Base-by-base conservation (phyloP, 2,329 filamentous ascomycete species). In the Achaetomium macrosporum region DNA sequence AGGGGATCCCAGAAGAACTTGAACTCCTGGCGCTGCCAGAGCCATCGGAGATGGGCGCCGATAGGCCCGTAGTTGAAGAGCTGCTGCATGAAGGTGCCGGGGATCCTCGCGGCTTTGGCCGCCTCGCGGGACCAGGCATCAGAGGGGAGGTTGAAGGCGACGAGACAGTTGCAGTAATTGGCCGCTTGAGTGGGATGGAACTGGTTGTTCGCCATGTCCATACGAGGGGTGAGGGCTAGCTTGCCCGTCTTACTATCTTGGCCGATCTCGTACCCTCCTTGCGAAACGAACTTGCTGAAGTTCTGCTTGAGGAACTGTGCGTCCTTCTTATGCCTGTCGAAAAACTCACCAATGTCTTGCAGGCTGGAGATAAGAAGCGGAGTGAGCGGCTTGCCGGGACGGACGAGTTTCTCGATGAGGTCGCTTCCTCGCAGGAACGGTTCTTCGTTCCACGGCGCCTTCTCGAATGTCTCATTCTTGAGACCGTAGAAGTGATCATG, bases 1-100 rank as follows among this genome's bases (percentile, higher is more conserved):
- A 35, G 40, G 5, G 57, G 51, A 16, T 59, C 57, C 51, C 54
- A 59, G 46, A 48, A 59, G 40, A 57, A 59, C 41, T 59, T 59
- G 57, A 59, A 57, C 20, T 59, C 57, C 36, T 55, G 54, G 9
- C 57, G 54, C 41, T 42, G 29, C 44, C 51, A 57, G 16, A 51
- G 15, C 57, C 57, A 59, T 17, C 35, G n/a, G n/a, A 59, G 42
- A 31, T 59, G 57, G 2, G 39, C 15, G 7, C 57, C 54, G 25
- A 59, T 59, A 2, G 54, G 57, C 0, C 57, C 57, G 17, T 31
- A 37, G 15, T 36, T 4, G 19, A 47, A 47, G 1, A 53, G 47
- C 5, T 43, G 11, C 33, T 49, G 8, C 33, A 59, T 55, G 15
- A 52, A 50, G 3, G n/a, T 39, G 10, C 49, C 52, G 1, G 46